Percentiles rank a stretch among this genome's conserved stretches.
phyloP scores from a whole-genome alignment of 208 protist genomes.

The Leishmania major region DNA sequence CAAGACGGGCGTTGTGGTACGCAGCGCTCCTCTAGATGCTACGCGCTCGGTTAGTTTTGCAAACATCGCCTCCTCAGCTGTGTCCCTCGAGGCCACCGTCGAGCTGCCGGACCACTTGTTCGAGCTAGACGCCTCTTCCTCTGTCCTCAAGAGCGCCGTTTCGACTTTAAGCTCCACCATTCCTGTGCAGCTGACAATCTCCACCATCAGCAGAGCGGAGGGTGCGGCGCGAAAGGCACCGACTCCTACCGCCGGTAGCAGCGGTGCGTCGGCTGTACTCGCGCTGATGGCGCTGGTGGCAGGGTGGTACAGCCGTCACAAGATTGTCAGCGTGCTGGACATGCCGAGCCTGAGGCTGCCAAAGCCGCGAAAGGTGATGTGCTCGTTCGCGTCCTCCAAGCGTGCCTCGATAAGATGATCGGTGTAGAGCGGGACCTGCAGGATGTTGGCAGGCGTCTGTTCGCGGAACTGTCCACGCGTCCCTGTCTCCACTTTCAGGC shows the following conservation, averaged over 20 bases:
- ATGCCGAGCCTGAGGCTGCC: slow-evolving; percentile 41
- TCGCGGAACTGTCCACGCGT: not conserved
- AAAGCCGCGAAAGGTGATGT: slow-evolving; percentile 49
- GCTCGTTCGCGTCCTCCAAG: slow-evolving; percentile 7
- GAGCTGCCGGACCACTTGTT: slow-evolving; percentile 48
- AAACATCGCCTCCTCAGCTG: slow-evolving; percentile 40
- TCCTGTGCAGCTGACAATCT: slow-evolving; percentile 44
- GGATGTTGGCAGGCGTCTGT: not conserved
- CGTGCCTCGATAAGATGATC: not conserved
- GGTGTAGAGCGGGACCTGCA: not conserved
- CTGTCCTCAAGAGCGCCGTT: slow-evolving; percentile 40
- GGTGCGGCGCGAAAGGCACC: not conserved
- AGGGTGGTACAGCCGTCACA: slow-evolving; percentile 40
- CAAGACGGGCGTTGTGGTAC: slow-evolving; percentile 52
- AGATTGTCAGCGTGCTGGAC: slow-evolving; percentile 39
- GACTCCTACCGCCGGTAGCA: slow-evolving; percentile 18
- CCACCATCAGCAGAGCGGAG: slow-evolving; percentile 21
- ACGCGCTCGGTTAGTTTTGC: slow-evolving; percentile 71
- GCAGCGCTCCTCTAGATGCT: slow-evolving; percentile 51
- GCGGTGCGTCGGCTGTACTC: slow-evolving; percentile 24
- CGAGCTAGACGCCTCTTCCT: slow-evolving; percentile 35
- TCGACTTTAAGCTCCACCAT: slow-evolving; percentile 9
- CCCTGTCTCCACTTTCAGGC: not conserved
- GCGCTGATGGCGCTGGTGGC: slow-evolving; percentile 31
- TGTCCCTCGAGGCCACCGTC: slow-evolving; percentile 48